Percentiles rank a stretch among this genome's conserved stretches.
These are phyloP conservation scores for Macadamia integrifolia DNA, from an alignment of 164 flowering plant species.

Conservation along the genomic window DNA sequence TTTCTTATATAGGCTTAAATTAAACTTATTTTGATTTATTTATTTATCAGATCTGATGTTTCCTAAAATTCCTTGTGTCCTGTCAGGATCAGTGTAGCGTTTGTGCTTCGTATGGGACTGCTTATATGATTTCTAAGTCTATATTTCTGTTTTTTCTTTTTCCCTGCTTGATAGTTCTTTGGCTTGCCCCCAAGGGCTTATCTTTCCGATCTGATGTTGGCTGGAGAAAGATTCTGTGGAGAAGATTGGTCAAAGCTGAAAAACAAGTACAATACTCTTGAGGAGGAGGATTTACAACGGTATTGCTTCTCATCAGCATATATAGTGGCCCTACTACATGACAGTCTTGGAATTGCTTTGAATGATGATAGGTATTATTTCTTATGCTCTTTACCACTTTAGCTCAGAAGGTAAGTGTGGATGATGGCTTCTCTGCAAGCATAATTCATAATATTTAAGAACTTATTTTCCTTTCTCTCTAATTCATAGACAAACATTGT, in stretches of 20 bases:
- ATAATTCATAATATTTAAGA: too few relatives aligned
- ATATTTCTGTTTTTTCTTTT: conserved; percentile 1
- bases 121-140: conserved; percentile 8
- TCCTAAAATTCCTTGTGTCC: neutral
- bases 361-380: conserved; percentile 67
- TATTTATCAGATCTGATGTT: neutral
- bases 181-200: conserved; percentile 45
- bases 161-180: conserved; percentile 55
- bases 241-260: conserved; percentile 69
- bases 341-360: conserved; percentile 74
- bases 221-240: conserved; percentile 79
- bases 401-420: neutral
- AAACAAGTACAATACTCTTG: conserved; percentile 33
- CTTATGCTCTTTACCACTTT: neutral
- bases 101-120: neutral
- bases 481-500: too few relatives aligned
- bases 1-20: neutral
- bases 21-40: too few relatives aligned
- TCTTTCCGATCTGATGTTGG: conserved; percentile 58
- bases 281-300: conserved; percentile 61
- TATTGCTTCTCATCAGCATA: conserved; percentile 98
- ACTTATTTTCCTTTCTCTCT: too few relatives aligned
- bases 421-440: neutral
- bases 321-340: conserved; percentile 86
- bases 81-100: neutral